Percentiles rank a stretch among this genome's conserved stretches.
Evolutionary conservation across 1,284 basidiomycete species (phyloP).

Genomic region (Malassezia brasiliensis): DNA sequence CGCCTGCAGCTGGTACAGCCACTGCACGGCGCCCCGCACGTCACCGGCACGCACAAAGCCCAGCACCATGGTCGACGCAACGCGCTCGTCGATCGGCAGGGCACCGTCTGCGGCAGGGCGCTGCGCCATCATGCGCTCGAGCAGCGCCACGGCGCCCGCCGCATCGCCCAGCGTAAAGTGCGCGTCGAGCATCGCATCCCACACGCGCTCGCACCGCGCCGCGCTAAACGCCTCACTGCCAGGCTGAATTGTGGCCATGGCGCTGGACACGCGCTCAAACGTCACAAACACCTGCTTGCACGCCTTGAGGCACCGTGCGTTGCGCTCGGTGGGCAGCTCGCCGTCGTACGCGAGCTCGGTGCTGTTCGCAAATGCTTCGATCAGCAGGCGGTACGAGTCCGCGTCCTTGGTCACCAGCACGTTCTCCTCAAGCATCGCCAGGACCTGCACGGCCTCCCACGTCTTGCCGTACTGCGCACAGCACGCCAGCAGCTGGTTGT

Average conservation of each 20-base stretch:
- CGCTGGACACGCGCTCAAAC: slow-evolving; percentile 51
- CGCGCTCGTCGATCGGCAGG: slow-evolving; percentile 54
- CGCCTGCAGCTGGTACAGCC: slow-evolving; percentile 24
- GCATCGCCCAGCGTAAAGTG: slow-evolving; percentile 63
- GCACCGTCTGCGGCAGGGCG: slow-evolving; percentile 22
- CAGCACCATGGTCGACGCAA: slow-evolving; percentile 59
- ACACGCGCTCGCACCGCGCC: slow-evolving; percentile 52
- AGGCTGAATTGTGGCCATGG: slow-evolving; percentile 48
- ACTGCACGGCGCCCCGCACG: slow-evolving; percentile 24
- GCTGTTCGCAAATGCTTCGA: slow-evolving; percentile 50
- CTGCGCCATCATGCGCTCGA: slow-evolving; percentile 61
- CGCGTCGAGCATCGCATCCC: slow-evolving; percentile 65
- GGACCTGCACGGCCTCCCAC: slow-evolving; percentile 61
- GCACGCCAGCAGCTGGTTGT: slow-evolving; percentile 58
- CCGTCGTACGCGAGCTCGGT: slow-evolving; percentile 21
- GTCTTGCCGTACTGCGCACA: slow-evolving; percentile 58
- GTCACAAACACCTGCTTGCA: slow-evolving; percentile 63
- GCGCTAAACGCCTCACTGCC: slow-evolving; percentile 23
- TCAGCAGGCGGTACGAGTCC: slow-evolving; percentile 56
- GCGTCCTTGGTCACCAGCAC: slow-evolving; percentile 50
- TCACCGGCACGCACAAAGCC: slow-evolving; percentile 31
- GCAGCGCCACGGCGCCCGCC: slow-evolving; percentile 59
- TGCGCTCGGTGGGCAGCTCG: slow-evolving; percentile 52
- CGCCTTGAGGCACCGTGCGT: slow-evolving; percentile 55
- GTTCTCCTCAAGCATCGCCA: slow-evolving; percentile 58